A percentile compares a stretch with the other conserved stretches of the same genome.
Conservation (phyloP, 2,329 filamentous ascomycete species). For the Fusarium algeriense region DNA sequence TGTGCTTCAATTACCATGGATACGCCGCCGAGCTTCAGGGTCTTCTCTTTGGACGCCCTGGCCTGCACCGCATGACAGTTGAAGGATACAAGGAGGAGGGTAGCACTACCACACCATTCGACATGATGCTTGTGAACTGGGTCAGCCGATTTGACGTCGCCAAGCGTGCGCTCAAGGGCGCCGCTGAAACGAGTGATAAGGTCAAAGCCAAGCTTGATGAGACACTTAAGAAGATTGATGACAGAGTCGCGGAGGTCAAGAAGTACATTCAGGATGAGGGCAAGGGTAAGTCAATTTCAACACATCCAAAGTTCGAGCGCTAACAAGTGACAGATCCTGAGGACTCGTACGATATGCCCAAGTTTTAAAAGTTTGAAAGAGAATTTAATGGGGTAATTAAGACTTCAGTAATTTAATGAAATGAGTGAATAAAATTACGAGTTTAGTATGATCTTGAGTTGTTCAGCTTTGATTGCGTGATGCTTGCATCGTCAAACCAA, state of each 20-base stretch:
- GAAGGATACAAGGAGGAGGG: constrained; percentile 74
- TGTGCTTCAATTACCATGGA: constrained; percentile 77
- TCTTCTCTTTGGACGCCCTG: constrained; percentile 68
- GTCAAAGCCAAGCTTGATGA: constrained; percentile 60
- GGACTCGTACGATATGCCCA: constrained; percentile 40
- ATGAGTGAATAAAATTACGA: neutral
- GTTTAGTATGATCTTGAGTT: neutral
- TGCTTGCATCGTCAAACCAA: too few relatives aligned
- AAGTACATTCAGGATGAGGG: constrained; percentile 66
- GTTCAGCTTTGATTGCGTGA: too few relatives aligned
- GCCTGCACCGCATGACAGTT: constrained; percentile 65
- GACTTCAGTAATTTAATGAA: neutral
- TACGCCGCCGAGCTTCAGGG: constrained; percentile 72
- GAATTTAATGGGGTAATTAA: neutral
- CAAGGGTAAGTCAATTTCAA: constrained; percentile 55
- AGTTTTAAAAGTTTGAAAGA: constrained; percentile 16
- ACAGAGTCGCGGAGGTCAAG: constrained; percentile 61
- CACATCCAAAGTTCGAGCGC: neutral
- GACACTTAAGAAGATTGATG: constrained; percentile 61
- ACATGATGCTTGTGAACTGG: constrained; percentile 75
- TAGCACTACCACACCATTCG: constrained; percentile 75
- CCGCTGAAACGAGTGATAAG: constrained; percentile 60
- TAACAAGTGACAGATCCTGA: constrained; percentile 37
- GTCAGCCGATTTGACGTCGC: constrained; percentile 72
- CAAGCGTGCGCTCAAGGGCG: constrained; percentile 64